Conservation (phyloP, 371 early-diverging fungal species). For the Apophysomyces trapeziformis region DNA sequence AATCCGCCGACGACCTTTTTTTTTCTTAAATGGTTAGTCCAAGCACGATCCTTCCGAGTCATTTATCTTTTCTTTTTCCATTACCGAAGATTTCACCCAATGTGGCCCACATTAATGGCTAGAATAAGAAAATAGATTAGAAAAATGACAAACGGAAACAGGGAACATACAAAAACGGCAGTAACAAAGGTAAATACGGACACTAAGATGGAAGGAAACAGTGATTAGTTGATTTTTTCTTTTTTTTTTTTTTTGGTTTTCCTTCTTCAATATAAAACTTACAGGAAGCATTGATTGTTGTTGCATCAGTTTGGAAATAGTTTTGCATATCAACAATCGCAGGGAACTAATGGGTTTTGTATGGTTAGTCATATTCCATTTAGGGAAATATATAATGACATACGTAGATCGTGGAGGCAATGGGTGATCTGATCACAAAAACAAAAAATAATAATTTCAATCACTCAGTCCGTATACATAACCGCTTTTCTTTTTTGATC, state of each 20-base stretch:
- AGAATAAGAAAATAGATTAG: conserved; percentile 5
- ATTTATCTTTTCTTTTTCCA: background rate
- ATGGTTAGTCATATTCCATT: no score
- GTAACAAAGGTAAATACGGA: conserved; percentile 32
- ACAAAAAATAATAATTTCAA: no score
- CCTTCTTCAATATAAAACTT: conserved; percentile 2
- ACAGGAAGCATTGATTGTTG: conserved; percentile 36
- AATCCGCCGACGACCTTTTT: conserved; percentile 27
- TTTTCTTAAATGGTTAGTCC: background rate
- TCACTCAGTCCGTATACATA: no score
- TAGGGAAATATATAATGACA: background rate
- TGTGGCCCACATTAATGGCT: conserved; percentile 37
- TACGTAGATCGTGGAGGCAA: conserved; percentile 38
- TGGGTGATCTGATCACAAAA: conserved; percentile 17
- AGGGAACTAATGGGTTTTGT: conserved; percentile 21
- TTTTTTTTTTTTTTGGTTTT: background rate
- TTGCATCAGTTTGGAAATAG: conserved; percentile 26
- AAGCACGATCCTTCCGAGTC: background rate
- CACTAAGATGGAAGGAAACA: conserved; percentile 11
- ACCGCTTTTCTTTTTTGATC: no score
- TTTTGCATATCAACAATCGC: conserved; percentile 27
- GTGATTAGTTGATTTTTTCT: background rate
- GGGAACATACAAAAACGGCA: conserved; percentile 26
- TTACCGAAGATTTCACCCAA: conserved; percentile 29
- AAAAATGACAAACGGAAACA: background rate